Base-by-base conservation (phyloP, 2,329 filamentous ascomycete genomes). In the Diplocarpon rosae region DNA sequence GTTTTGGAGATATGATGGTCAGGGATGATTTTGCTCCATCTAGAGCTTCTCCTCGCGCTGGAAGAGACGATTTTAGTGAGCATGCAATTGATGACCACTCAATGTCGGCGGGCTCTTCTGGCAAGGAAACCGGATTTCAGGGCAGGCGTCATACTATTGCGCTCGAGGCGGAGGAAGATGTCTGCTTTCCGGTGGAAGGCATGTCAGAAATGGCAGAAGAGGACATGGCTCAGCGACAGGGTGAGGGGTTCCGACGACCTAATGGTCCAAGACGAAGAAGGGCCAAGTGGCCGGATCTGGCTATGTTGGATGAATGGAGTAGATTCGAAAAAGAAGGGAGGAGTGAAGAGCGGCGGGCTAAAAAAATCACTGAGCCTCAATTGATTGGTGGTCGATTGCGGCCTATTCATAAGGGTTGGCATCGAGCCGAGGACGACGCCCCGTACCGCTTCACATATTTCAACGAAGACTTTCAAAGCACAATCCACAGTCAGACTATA, bases 391-490 rank as follows among this genome's bases (percentile, higher is more conserved):
- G 92, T 0, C 78, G 92, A 43, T 68, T 98, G 36, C 80, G 92
- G 5, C 88, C 89, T 11, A 78, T 85, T 32, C 80, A 84, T 51
- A 76, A 75, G 54, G 76, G 76, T 12, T 98, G 90, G 90, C 90
- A 87, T 62, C 77, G 83, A 32, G 80, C 85, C 42, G 85, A 92
- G 52, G 89, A 95, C 49, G 90, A 95, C 52, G 79, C 83, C 0
- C 92, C 92, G 0, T 96, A 93, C 62, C 78, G 92, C 20, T 98
- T 95, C 63, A 96, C 92, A 0, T 98, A 98, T 64, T 98, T 98
- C 72, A 96, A 96, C 63, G 92, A 96, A 61, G 87, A 95, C 51
- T 87, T 96, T 45, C 83, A 87, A 57, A 93, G 85, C 63, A 98
- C 92, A 0, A 93, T 98, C 50, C 92, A 98, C 64, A 92, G 88